Base-by-base conservation (phyloP, 192 early-diverging fungal species). In the Coemansia sp. region DNA sequence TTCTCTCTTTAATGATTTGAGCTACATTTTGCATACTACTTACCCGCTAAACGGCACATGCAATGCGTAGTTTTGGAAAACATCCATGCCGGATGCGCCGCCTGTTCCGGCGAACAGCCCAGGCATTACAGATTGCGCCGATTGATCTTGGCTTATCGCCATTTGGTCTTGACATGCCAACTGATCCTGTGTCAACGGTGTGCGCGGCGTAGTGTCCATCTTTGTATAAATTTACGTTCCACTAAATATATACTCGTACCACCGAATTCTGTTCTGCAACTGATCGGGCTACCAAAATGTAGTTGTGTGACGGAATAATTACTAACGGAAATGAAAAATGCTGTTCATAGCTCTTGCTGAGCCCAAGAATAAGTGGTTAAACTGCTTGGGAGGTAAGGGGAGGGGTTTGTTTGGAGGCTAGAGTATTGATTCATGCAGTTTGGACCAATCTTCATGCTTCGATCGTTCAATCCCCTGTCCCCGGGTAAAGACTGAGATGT, bases 11-110 rank as follows among this genome's bases (percentile, higher is more conserved):
- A 27, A 19, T 5, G 37, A 15, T 1, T 17, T 4, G 3, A 43
- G 62, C n/a, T 39, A 21, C 7, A 45, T 0, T 1, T 24, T 19
- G 19, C 19, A 21, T 21, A 3, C 2, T 17, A 21, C 57, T 62
- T 73, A 68, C 72, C 72, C 60, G 14, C 52, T 37, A 50, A 73
- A 63, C 52, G 72, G 72, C 12, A 64, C 59, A 38, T 73, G 72
- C 3, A 73, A 58, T 14, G 49, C 72, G 50, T 73, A 73, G 62
- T 73, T 59, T 43, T 67, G 72, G 21, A 73, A 54, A 2, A 43
- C 62, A 24, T 64, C 58, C 23, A 71, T 29, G 23, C 59, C 62
- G 3, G 47, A 8, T 19, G 47, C n/a, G 15, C 47, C 19, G n/a
- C 47, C 47, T 19, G 47, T 7, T 27, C 48, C 49, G 9, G 57